These are phyloP conservation scores for Obba rivulosa DNA, from an alignment of 768 basidiomycete genomes.

Conservation along the genomic window DNA sequence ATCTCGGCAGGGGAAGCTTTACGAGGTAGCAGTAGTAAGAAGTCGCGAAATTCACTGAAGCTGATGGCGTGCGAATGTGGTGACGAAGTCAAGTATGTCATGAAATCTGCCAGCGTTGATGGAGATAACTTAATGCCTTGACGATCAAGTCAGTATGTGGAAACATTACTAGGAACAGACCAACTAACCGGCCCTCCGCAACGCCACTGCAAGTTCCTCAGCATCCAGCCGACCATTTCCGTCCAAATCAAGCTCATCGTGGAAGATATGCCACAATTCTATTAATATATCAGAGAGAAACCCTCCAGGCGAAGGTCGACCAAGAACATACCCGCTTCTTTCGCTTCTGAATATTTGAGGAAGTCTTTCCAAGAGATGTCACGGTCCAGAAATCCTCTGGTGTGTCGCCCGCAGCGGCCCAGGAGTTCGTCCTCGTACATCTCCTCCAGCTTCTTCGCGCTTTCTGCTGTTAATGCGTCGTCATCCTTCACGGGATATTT, in stretches of 20 bases:
- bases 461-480: conserved; percentile 28
- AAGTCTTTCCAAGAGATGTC: conserved; percentile 67
- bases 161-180: neutral
- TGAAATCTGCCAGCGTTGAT: conserved; percentile 74
- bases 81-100: conserved; percentile 69
- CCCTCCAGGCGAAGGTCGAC: neutral
- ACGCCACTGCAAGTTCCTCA: conserved; percentile 52
- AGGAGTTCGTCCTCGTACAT: conserved; percentile 79
- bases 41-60: conserved; percentile 87
- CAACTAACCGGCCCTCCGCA: conserved; percentile 64
- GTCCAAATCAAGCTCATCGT: conserved; percentile 85
- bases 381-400: conserved; percentile 31
- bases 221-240: conserved; percentile 79
- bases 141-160: neutral
- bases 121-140: conserved; percentile 70
- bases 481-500: conserved; percentile 25
- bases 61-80: conserved; percentile 64
- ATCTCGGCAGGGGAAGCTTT: conserved; percentile 80
- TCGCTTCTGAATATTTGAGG: conserved; percentile 67
- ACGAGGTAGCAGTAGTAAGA: conserved; percentile 80
- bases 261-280: conserved; percentile 93
- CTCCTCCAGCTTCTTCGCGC: conserved; percentile 57
- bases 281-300: conserved; percentile 2
- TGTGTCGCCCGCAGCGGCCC: conserved; percentile 43
- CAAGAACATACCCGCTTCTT: conserved; percentile 66